Evolutionary conservation across 768 basidiomycete species (phyloP).

Genomic region (Mrakia gelida): DNA sequence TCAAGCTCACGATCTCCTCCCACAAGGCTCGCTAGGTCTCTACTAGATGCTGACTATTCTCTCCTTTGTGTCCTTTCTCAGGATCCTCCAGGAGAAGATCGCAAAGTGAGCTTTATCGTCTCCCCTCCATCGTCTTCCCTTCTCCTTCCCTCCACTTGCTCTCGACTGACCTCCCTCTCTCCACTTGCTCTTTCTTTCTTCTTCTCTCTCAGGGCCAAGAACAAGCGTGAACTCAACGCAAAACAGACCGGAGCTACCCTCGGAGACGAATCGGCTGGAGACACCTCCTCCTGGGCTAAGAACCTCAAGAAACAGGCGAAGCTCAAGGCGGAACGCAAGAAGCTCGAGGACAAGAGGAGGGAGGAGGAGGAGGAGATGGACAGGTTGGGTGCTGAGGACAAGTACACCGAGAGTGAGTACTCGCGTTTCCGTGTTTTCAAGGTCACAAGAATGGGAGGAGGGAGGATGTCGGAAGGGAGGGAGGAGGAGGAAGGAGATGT

Average conservation of each 20-base stretch:
- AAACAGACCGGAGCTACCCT: slow-evolving; percentile 89
- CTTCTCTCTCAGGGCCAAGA: slow-evolving; percentile 67
- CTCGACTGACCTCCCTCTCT: background rate
- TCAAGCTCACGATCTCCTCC: background rate
- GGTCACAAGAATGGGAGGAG: background rate
- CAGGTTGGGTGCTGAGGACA: slow-evolving; percentile 61
- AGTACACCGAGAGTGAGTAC: slow-evolving; percentile 79
- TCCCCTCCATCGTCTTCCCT: slow-evolving; percentile 20
- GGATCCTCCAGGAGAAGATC: slow-evolving; percentile 65
- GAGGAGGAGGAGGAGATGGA: slow-evolving; percentile 81
- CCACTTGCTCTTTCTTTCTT: background rate
- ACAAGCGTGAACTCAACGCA: slow-evolving; percentile 84
- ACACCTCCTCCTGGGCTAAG: slow-evolving; percentile 87
- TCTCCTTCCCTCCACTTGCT: slow-evolving; percentile 26
- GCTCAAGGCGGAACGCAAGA: slow-evolving; percentile 73
- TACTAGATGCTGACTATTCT: background rate
- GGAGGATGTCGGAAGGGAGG: background rate
- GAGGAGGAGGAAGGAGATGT: background rate
- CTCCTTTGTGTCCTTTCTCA: slow-evolving; percentile 47
- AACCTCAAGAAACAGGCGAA: slow-evolving; percentile 65
- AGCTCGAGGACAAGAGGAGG: slow-evolving; percentile 61
- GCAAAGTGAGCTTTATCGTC: slow-evolving; percentile 69
- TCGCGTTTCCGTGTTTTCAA: background rate
- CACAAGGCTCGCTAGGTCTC: background rate
- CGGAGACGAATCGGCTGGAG: slow-evolving; percentile 57